A percentile compares a stretch with the other conserved stretches of the same genome.
These are phyloP conservation scores for Inga laurina DNA, from an alignment of 306 rosid species.

Conservation along the genomic window DNA sequence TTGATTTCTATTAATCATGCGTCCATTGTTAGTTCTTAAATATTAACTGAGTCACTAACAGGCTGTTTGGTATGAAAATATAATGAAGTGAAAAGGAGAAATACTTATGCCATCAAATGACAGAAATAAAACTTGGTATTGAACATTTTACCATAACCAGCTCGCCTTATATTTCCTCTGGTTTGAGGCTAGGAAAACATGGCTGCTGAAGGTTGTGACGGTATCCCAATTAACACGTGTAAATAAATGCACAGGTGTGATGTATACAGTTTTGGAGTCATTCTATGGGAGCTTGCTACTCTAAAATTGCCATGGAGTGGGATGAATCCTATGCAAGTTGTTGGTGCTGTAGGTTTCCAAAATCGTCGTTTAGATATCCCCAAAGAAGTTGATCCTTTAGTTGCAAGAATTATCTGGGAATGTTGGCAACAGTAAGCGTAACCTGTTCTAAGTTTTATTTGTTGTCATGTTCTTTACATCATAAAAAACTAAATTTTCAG, in stretches of 20 bases:
- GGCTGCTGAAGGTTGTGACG: background rate
- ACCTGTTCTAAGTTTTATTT: slow-evolving; percentile 32
- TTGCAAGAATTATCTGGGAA: slow-evolving; percentile 87
- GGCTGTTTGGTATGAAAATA: background rate
- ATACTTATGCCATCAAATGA: too few relatives aligned
- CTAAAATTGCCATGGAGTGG: slow-evolving; percentile 92
- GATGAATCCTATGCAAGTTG: slow-evolving; percentile 99
- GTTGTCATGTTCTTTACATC: background rate
- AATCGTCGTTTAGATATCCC: slow-evolving; percentile 95
- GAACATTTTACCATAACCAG: background rate
- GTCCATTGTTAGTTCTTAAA: slow-evolving; percentile 23
- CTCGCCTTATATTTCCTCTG: background rate
- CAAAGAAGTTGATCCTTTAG: slow-evolving; percentile 87
- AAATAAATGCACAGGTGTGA: slow-evolving; percentile 75
- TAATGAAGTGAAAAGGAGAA: background rate
- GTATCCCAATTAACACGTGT: slow-evolving; percentile 12
- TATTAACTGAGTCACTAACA: background rate
- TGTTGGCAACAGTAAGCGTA: slow-evolving; percentile 98
- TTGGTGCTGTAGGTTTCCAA: slow-evolving; percentile 99
- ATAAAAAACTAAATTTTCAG: slow-evolving; percentile 1
- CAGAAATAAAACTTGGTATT: too few relatives aligned
- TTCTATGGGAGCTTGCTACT: slow-evolving; percentile 99
- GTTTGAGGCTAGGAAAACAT: slow-evolving; percentile 20
- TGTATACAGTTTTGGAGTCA: slow-evolving; percentile 96
- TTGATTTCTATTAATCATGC: slow-evolving; percentile 1